A percentile compares a stretch with the other conserved stretches of the same genome.
These are phyloP conservation scores for Elsinoe perseae DNA, from an alignment of 2,329 filamentous ascomycete genomes.

Conservation along the genomic window DNA sequence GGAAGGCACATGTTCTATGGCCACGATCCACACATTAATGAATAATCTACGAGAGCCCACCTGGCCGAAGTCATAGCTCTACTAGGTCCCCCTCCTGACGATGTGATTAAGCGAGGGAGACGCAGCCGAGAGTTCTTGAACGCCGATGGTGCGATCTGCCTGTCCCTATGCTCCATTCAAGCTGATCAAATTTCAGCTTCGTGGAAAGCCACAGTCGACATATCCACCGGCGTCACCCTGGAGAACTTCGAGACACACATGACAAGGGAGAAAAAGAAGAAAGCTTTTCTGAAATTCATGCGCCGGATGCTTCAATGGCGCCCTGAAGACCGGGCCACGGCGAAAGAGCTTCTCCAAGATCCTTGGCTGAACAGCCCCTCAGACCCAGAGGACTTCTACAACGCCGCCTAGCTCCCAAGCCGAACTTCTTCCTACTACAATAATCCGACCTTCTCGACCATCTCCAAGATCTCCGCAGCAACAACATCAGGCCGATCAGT, in stretches of 20 bases:
- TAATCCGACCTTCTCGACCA: background rate
- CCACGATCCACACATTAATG: conserved; percentile 17
- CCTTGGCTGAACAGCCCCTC: conserved; percentile 21
- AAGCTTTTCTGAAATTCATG: conserved; percentile 32
- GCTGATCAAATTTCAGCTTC: no score
- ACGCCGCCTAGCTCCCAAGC: no score
- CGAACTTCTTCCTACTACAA: background rate
- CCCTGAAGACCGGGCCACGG: conserved; percentile 33
- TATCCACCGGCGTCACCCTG: conserved; percentile 17
- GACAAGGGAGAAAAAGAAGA: conserved; percentile 27
- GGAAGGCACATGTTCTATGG: conserved; percentile 28
- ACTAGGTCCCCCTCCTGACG: conserved; percentile 24
- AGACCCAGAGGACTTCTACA: background rate
- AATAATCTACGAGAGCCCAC: conserved; percentile 22
- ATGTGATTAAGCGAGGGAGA: conserved; percentile 21
- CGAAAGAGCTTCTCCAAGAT: conserved; percentile 33
- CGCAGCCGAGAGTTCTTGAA: conserved; percentile 20
- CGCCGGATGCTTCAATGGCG: conserved; percentile 34
- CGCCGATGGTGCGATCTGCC: conserved; percentile 18
- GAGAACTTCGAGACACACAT: conserved; percentile 19
- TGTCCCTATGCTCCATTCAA: no score
- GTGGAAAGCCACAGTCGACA: background rate
- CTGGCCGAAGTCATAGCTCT: conserved; percentile 24
- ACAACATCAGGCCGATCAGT: conserved; percentile 45
- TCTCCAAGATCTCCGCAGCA: conserved; percentile 18